Evolutionary conservation across 306 rosid genomes (phyloP), one percentile per base, ranked within the genome.

Genomic region (Glycine latifolia): DNA sequence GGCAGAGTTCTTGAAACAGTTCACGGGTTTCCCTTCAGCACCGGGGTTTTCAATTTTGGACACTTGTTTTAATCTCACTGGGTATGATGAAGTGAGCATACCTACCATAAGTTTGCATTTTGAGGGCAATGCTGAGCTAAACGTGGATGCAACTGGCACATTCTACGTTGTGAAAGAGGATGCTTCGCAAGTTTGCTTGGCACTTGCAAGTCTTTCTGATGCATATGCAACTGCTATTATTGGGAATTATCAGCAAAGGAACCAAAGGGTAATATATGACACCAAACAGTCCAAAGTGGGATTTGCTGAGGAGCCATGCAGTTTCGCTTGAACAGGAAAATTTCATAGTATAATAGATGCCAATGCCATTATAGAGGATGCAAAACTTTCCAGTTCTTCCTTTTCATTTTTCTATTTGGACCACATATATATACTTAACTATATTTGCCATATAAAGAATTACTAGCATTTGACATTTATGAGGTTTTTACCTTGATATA

Each of bases 221-320:
- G 97, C 87, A 61, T 76, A 85, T 61, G 92, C 87, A 73, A 81
- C 78, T 3, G 82, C 86, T 8, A 91, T 95, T 6, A 79, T 95
- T 53, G 99, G 97, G 81, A 92, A 91, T 77, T 93, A 87, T 75
- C 99, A 92, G 87, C 99, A 95, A 84, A 91, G 85, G 86, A 95
- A 95, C 74, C 97, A 91, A 58, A 93, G 97, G 92, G 91, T 95
- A n/a, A 61, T 92, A 60, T 95, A 92, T 81, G 86, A 95, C 83
- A 79, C 84, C 31, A 85, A 90, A 85, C 86, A 85, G 65, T 90
- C 92, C n/a, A 79, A 33, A 86, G 80, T 93, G 73, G 99, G 99
- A 80, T 91, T 95, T 86, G 97, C 95, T 14, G 84, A 58, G 15
- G 99, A 95, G 83, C 37, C 81, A 68, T 95, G 99, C 84, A 84